Base-by-base conservation (phyloP, 2,329 filamentous ascomycete species). In the Leptographium procerum region DNA sequence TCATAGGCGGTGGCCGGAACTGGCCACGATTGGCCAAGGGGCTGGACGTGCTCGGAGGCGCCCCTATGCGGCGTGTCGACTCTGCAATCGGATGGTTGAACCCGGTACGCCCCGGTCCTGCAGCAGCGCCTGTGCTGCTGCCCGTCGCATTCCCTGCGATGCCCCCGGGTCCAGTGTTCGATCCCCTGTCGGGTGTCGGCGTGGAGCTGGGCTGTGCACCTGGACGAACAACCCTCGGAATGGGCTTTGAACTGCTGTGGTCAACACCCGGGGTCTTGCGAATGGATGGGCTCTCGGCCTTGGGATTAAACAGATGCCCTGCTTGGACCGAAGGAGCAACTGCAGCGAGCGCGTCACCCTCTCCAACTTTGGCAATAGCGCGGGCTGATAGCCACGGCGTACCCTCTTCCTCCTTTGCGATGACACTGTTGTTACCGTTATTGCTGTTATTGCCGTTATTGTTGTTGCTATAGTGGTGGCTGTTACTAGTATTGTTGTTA, bases 251-350 rank as follows among this genome's bases (percentile, higher is more conserved):
- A 56, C 83, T 86, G 26, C 75, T 84, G 67, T 95, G 89, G 66
- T 96, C 90, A 45, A 96, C 81, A 2, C 91, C 91, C 0, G 88
- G 87, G 0, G 92, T 96, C 68, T 92, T 91, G 61, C 89, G 83
- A 67, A 96, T 91, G 0, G 91, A 94, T 0, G 91, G 91, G 61
- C 86, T 89, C 66, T 91, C 87, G 7, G 84, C 79, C 59, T 84
- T 84, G 3, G 87, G 87, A 65, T 91, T 87, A 69, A 91, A 92
- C 28, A 78, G 74, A 14, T 82, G 77, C 7, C 74, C 74, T 9
- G 73, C 71, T 43, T 74, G 70, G 3, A 75, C 75, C 5, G 72
- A 69, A 4, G 76, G 69, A 4, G 71, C 67, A 36, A 73, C 72
- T 11, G 68, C 73, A 52, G 64, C 69, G 62, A 75, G 73, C 47